phyloP scores from a whole-genome alignment of 345 rosid genomes.

The Gossypium turneri region DNA sequence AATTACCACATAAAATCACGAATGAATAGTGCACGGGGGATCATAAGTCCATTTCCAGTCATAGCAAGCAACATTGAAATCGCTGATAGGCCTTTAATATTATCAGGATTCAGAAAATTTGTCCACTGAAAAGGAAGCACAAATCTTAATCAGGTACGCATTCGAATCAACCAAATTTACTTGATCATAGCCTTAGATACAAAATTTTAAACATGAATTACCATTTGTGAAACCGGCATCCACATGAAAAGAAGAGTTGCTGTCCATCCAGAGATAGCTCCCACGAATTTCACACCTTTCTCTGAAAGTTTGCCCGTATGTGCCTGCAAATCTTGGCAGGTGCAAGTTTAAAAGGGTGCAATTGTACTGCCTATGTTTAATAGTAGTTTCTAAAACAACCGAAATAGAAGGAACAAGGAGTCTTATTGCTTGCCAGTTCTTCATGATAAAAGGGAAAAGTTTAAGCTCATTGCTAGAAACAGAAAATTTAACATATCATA shows the following conservation, averaged over 20 bases:
- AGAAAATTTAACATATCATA: neutral
- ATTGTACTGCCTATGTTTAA: conserved; percentile 7
- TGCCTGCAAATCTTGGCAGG: conserved; percentile 60
- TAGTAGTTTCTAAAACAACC: neutral
- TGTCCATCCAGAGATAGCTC: conserved; percentile 86
- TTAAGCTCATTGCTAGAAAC: neutral
- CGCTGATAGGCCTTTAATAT: conserved; percentile 82
- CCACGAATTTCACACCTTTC: conserved; percentile 59
- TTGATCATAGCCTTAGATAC: neutral
- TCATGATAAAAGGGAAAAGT: neutral
- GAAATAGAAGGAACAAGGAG: neutral
- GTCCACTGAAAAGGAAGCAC: conserved; percentile 65
- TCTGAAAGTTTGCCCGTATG: conserved; percentile 68
- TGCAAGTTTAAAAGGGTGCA: conserved; percentile 22
- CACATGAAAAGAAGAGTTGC: conserved; percentile 99
- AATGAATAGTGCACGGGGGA: conserved; percentile 84
- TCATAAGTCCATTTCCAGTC: conserved; percentile 91
- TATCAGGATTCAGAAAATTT: conserved; percentile 74
- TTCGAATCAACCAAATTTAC: neutral
- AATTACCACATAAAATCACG: conserved; percentile 95
- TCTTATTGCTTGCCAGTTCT: neutral
- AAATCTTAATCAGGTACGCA: conserved; percentile 22
- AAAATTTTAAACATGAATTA: conserved; percentile 20
- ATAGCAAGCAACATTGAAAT: conserved; percentile 81
- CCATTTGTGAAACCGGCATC: conserved; percentile 97